Conservation (phyloP, 2,329 filamentous ascomycete genomes). For the Trichoderma lentiforme region DNA sequence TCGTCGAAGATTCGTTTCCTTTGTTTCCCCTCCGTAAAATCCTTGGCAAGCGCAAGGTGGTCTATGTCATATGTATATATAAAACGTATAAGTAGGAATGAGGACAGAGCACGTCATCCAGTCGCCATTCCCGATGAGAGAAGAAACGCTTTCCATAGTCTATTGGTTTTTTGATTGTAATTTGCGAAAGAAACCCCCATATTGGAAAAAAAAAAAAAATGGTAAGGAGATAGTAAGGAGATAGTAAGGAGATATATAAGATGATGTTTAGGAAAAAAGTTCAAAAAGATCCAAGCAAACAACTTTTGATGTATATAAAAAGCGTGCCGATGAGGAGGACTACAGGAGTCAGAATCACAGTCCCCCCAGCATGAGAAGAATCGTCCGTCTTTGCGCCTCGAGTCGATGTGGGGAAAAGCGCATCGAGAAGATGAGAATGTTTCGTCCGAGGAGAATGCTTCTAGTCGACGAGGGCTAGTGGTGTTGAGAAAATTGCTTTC, state of each 20-base stretch:
- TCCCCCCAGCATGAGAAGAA: background rate
- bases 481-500: background rate
- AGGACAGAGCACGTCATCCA: constrained; percentile 5
- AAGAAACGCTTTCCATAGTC: constrained; percentile 18
- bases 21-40: background rate
- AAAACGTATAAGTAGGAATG: constrained; percentile 6
- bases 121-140: constrained; percentile 1
- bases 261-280: background rate
- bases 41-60: background rate
- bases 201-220: background rate
- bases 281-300: constrained; percentile 8
- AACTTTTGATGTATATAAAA: constrained; percentile 11
- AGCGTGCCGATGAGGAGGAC: constrained; percentile 7
- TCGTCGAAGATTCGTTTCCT: background rate
- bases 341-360: background rate
- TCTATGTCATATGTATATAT: constrained; percentile 8
- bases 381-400: constrained; percentile 2
- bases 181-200: constrained; percentile 4
- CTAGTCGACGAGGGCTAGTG: background rate
- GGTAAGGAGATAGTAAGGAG: background rate
- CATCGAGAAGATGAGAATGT: background rate
- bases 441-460: background rate
- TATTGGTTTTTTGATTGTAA: constrained; percentile 19
- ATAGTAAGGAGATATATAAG: background rate
- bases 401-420: background rate